Percentiles rank a stretch among this genome's conserved stretches.
Evolutionary conservation across 2,329 filamentous ascomycete genomes (phyloP).

Genomic region (Cercospora sp.): DNA sequence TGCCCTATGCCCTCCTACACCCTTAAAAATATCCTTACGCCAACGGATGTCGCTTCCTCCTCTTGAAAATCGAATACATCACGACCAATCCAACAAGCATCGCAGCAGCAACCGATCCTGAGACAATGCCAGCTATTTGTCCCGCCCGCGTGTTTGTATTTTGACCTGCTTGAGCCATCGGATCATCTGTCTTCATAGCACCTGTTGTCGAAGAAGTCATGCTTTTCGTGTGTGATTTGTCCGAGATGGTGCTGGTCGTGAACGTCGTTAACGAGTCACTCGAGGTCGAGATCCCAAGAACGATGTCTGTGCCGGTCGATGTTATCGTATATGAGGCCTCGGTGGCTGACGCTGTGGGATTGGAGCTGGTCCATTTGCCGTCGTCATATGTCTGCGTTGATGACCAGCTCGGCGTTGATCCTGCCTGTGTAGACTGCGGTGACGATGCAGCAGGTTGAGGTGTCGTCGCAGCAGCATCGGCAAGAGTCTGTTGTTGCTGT

Average conservation of each 20-base stretch:
- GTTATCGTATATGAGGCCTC: background rate
- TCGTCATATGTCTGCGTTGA: background rate
- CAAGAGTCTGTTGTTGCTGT: background rate
- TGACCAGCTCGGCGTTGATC: background rate
- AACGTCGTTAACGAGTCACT: background rate
- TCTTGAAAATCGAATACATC: background rate
- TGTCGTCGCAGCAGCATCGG: background rate
- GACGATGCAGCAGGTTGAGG: background rate
- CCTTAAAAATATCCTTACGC: background rate
- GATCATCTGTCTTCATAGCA: background rate
- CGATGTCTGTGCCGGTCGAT: background rate
- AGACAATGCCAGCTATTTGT: background rate
- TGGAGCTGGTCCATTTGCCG: background rate
- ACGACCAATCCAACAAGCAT: background rate
- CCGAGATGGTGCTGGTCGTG: background rate
- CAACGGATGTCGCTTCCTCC: background rate
- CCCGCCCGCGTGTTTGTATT: conserved; percentile 2
- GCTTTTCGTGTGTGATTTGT: background rate
- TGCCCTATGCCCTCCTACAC: background rate
- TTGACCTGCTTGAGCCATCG: background rate
- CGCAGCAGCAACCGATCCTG: conserved; percentile 4
- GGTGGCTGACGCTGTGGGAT: background rate
- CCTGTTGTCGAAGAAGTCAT: background rate
- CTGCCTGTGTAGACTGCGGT: background rate
- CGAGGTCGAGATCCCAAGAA: background rate